Percentiles rank a stretch among this genome's conserved stretches.
Evolutionary conservation across 139 green algal species (phyloP).

Genomic region (Asterochloris erici): DNA sequence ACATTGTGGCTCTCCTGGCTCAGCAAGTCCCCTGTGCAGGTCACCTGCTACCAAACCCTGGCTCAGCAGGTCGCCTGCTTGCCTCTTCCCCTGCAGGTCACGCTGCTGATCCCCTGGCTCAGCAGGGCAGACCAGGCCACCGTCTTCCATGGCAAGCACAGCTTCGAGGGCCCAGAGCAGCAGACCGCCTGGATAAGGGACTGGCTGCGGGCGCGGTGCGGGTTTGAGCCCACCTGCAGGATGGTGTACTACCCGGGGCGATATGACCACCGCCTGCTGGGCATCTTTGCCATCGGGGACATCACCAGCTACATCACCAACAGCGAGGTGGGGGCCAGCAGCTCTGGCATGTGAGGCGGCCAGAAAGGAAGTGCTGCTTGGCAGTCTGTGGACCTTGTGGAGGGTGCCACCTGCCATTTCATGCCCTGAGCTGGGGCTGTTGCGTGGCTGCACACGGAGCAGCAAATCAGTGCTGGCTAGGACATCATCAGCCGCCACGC

Average conservation of each 20-base stretch:
- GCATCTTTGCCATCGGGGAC: constrained; percentile 96
- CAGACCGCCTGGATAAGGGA: constrained; percentile 78
- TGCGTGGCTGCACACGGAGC: too few relatives aligned
- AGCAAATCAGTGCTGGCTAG: too few relatives aligned
- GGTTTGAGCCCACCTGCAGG: constrained; percentile 84
- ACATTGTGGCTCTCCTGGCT: not conserved
- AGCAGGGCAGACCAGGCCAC: constrained; percentile 77
- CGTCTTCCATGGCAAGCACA: constrained; percentile 82
- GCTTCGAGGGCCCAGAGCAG: constrained; percentile 83
- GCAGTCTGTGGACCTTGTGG: not conserved
- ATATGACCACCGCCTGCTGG: constrained; percentile 82
- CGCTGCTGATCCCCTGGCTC: constrained; percentile 86
- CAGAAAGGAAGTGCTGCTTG: not conserved
- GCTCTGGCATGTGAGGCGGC: too few relatives aligned
- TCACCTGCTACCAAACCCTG: not conserved
- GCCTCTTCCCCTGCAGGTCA: constrained; percentile 44
- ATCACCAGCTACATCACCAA: constrained; percentile 89
- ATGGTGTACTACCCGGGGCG: constrained; percentile 85
- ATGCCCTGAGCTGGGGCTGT: too few relatives aligned
- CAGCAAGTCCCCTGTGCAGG: not conserved
- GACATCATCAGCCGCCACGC: too few relatives aligned
- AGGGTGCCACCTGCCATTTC: too few relatives aligned
- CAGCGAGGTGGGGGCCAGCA: constrained; percentile 41
- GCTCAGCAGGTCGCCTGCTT: not conserved
- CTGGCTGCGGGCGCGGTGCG: constrained; percentile 86